Percentiles rank a stretch among this genome's conserved stretches.
Conservation (phyloP, 768 basidiomycete genomes). For the Termitomyces sp. region DNA sequence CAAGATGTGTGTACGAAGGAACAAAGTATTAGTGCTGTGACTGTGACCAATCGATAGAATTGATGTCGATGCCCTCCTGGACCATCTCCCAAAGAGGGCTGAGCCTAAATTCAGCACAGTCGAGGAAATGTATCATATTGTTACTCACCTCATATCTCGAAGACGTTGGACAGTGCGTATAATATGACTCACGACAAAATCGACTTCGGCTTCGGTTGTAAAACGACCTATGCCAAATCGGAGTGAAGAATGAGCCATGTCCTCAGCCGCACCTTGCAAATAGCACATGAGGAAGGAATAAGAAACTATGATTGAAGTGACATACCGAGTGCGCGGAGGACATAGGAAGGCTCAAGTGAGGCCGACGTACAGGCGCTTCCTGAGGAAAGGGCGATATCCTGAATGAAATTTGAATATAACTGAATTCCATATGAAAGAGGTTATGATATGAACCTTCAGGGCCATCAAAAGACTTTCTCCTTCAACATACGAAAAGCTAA, state of each 20-base stretch:
- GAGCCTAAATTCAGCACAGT: slow-evolving; percentile 7
- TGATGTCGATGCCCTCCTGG: slow-evolving; percentile 96
- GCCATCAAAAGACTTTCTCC: slow-evolving; percentile 98
- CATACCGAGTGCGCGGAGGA: slow-evolving; percentile 87
- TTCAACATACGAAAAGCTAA: slow-evolving; percentile 95
- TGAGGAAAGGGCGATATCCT: slow-evolving; percentile 97
- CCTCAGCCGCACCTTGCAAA: slow-evolving; percentile 80
- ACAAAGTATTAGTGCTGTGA: slow-evolving; percentile 64
- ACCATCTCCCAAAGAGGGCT: slow-evolving; percentile 99
- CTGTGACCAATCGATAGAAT: slow-evolving; percentile 94
- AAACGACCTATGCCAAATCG: slow-evolving; percentile 98
- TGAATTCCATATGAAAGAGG: background rate
- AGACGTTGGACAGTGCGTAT: slow-evolving; percentile 81
- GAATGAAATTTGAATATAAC: slow-evolving; percentile 1
- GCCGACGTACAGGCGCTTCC: slow-evolving; percentile 99
- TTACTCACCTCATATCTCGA: slow-evolving; percentile 83
- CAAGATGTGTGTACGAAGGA: slow-evolving; percentile 7
- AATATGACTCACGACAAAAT: slow-evolving; percentile 87
- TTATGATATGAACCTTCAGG: slow-evolving; percentile 61
- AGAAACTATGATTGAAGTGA: background rate
- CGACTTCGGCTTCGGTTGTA: slow-evolving; percentile 95
- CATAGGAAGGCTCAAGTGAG: slow-evolving; percentile 96
- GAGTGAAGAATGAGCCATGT: slow-evolving; percentile 97
- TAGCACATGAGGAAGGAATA: background rate
- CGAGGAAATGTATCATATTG: background rate